Percentiles rank a stretch among this genome's conserved stretches.
Evolutionary conservation across 768 basidiomycete species (phyloP).

Genomic region (Sistotremastrum niveocremeum): DNA sequence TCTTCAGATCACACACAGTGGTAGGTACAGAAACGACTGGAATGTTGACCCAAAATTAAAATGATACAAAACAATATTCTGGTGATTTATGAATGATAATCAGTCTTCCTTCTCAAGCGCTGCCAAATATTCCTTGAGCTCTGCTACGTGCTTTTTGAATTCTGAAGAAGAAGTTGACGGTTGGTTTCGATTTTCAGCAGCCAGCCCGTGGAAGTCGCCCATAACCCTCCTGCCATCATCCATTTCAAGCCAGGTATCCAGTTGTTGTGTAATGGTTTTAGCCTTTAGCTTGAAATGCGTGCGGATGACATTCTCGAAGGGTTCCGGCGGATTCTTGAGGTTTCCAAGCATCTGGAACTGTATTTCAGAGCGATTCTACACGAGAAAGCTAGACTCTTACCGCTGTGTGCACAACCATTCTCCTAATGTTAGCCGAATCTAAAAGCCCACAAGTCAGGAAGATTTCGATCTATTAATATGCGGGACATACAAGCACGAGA

Average conservation of each 20-base stretch:
- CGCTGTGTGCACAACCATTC: conserved; percentile 86
- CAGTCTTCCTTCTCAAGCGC: conserved; percentile 23
- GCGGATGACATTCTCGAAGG: conserved; percentile 74
- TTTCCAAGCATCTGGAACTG: conserved; percentile 65
- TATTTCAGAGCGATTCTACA: conserved; percentile 2
- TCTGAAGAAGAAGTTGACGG: conserved; percentile 38
- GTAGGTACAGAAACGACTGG: too few species aligned
- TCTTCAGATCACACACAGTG: too few species aligned
- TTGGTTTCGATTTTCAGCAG: conserved; percentile 13
- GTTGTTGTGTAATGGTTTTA: conserved; percentile 47
- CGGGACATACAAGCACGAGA: conserved; percentile 57
- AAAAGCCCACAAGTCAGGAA: conserved; percentile 3
- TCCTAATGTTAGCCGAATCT: conserved; percentile 87
- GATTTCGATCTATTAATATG: background rate
- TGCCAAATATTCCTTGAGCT: conserved; percentile 48
- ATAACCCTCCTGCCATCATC: conserved; percentile 68
- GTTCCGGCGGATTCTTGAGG: conserved; percentile 68
- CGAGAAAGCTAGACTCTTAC: conserved; percentile 25
- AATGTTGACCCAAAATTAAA: too few species aligned
- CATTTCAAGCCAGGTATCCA: conserved; percentile 62
- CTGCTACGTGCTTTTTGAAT: conserved; percentile 56
- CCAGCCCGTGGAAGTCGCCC: conserved; percentile 2
- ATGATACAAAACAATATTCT: too few species aligned
- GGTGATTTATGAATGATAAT: background rate
- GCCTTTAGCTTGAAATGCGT: conserved; percentile 89